A percentile compares a stretch with the other conserved stretches of the same genome.
phyloP scores from a whole-genome alignment of 306 rosid genomes.

The Lablab purpureus region DNA sequence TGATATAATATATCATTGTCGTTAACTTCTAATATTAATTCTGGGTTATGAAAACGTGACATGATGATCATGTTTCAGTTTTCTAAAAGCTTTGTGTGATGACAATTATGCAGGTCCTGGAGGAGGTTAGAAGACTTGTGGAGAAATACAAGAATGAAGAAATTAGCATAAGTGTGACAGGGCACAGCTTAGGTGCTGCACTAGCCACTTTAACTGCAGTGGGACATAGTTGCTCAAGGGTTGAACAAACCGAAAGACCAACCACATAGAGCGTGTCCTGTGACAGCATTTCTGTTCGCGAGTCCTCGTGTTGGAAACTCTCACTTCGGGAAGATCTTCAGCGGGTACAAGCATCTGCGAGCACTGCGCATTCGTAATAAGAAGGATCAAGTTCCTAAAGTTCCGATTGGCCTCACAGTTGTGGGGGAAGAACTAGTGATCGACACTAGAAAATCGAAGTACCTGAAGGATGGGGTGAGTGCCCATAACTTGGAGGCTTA shows the following conservation, averaged over 20 bases:
- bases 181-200: constrained; percentile 84
- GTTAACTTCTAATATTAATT: too few relatives aligned
- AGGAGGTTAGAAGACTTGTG: constrained; percentile 60
- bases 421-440: constrained; percentile 70
- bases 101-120: constrained; percentile 52
- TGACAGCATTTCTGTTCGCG: constrained; percentile 64
- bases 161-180: constrained; percentile 68
- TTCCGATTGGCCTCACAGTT: constrained; percentile 41
- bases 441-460: constrained; percentile 55
- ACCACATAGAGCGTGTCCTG: constrained; percentile 59
- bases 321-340: constrained; percentile 43
- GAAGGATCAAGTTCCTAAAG: constrained; percentile 62
- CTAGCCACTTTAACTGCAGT: constrained; percentile 66
- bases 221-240: constrained; percentile 62
- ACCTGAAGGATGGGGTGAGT: constrained; percentile 53
- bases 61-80: too few relatives aligned
- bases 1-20: too few relatives aligned
- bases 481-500: constrained; percentile 75
- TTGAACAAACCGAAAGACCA: constrained; percentile 48
- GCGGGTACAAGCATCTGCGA: constrained; percentile 43
- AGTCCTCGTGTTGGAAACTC: constrained; percentile 68
- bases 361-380: constrained; percentile 55
- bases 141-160: constrained; percentile 66
- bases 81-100: too few relatives aligned
- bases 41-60: not conserved